These are phyloP conservation scores for Rhododendron kiyosumense DNA, from an alignment of 148 eudicot genomes.

Conservation along the genomic window DNA sequence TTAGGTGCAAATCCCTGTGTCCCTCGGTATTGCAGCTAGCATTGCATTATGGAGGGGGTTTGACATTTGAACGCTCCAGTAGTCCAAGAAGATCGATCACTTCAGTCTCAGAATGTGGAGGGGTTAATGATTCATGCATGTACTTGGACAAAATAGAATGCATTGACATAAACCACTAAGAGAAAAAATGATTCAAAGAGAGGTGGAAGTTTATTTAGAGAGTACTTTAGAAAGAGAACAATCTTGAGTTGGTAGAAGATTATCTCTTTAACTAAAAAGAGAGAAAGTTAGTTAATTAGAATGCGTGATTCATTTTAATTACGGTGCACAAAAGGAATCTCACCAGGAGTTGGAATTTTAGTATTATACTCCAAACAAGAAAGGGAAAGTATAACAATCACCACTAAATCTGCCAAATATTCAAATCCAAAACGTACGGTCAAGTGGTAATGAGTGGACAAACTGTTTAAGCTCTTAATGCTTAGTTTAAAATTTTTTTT, in stretches of 20 bases:
- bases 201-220: background rate
- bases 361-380: background rate
- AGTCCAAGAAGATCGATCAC: background rate
- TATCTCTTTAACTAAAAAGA: too few species aligned
- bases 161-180: background rate
- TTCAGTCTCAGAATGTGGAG: background rate
- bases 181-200: background rate
- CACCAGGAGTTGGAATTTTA: background rate
- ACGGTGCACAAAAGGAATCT: background rate
- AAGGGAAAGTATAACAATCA: background rate
- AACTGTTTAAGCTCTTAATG: too few species aligned
- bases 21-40: too few species aligned
- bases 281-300: background rate
- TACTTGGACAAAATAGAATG: constrained; percentile 1
- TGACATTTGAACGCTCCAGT: background rate
- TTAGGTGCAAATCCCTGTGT: too few species aligned
- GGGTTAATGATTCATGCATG: background rate
- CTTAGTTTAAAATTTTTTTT: too few species aligned
- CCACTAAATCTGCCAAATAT: too few species aligned
- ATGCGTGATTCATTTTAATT: background rate
- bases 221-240: background rate
- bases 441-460: too few species aligned
- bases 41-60: too few species aligned
- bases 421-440: too few species aligned
- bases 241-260: background rate